These are phyloP conservation scores for Fusarium chaquense DNA, from an alignment of 2,329 filamentous ascomycete species.

Conservation along the genomic window DNA sequence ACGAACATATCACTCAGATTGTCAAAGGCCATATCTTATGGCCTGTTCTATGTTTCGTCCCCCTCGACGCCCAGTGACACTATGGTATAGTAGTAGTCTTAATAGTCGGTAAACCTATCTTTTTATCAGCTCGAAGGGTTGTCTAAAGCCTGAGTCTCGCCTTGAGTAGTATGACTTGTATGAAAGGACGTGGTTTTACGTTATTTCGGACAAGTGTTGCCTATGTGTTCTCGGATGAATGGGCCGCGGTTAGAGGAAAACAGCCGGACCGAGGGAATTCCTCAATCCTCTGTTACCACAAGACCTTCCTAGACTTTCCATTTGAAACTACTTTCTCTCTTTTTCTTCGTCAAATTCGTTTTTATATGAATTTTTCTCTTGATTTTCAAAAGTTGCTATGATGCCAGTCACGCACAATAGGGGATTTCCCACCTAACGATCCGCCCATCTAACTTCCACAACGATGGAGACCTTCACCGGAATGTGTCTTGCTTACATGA, in stretches of 20 bases:
- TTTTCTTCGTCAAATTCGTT: not conserved
- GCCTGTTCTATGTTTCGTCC: not conserved
- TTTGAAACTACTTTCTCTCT: not conserved
- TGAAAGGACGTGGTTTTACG: fast-evolving
- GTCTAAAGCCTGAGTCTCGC: fast-evolving
- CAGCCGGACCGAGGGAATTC: not conserved
- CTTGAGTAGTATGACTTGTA: too few species aligned
- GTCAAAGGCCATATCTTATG: not conserved
- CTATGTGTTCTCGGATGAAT: not conserved
- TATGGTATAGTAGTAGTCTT: too few species aligned
- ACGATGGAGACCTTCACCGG: fast-evolving
- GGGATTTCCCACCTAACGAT: too few species aligned
- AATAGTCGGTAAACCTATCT: not conserved
- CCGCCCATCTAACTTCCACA: fast-evolving
- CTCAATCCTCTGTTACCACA: not conserved
- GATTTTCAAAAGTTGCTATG: too few species aligned
- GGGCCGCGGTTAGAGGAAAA: not conserved
- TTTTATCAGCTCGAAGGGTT: fast-evolving
- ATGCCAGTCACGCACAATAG: not conserved
- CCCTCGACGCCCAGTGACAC: not conserved
- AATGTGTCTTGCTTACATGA: too few species aligned
- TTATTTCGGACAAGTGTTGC: not conserved
- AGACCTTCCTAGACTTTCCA: fast-evolving
- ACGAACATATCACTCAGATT: not conserved
- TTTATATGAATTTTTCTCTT: not conserved